A percentile compares a stretch with the other conserved stretches of the same genome.
These are phyloP conservation scores for Calamus simplicifolius DNA, from an alignment of 176 grass and related monocot genomes.

Conservation along the genomic window DNA sequence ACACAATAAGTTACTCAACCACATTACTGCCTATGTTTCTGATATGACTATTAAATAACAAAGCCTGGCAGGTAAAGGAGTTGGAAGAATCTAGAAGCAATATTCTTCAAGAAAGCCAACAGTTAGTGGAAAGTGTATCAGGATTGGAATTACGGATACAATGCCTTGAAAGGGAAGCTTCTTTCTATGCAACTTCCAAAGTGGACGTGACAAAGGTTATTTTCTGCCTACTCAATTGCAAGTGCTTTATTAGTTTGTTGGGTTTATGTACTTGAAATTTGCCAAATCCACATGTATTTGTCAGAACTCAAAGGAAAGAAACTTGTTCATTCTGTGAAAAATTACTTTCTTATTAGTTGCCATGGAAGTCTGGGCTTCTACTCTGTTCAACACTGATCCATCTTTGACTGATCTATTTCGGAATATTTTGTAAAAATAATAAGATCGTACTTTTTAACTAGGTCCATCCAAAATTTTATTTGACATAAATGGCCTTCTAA, in stretches of 20 bases:
- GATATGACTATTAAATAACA: slow-evolving; percentile 73
- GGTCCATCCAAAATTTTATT: too few relatives aligned
- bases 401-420: too few relatives aligned
- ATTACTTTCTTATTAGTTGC: too few relatives aligned
- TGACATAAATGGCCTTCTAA: too few relatives aligned
- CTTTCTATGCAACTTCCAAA: slow-evolving; percentile 25
- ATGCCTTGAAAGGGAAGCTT: slow-evolving; percentile 43
- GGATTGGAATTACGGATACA: slow-evolving; percentile 57
- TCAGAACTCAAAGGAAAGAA: too few relatives aligned
- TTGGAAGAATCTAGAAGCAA: slow-evolving; percentile 52
- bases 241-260: background rate
- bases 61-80: slow-evolving; percentile 80
- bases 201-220: slow-evolving; percentile 30
- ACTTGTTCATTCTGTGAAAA: too few relatives aligned
- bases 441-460: too few relatives aligned
- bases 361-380: too few relatives aligned
- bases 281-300: too few relatives aligned
- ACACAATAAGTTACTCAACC: background rate
- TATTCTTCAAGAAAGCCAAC: slow-evolving; percentile 40
- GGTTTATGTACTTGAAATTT: background rate
- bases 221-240: too few relatives aligned
- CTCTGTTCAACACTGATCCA: too few relatives aligned
- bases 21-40: slow-evolving; percentile 25
- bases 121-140: slow-evolving; percentile 39
- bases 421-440: too few relatives aligned